Percentiles rank a stretch among this genome's conserved stretches.
Evolutionary conservation across 805 yeast species (phyloP).

Genomic region (Barnettozyma sp.): DNA sequence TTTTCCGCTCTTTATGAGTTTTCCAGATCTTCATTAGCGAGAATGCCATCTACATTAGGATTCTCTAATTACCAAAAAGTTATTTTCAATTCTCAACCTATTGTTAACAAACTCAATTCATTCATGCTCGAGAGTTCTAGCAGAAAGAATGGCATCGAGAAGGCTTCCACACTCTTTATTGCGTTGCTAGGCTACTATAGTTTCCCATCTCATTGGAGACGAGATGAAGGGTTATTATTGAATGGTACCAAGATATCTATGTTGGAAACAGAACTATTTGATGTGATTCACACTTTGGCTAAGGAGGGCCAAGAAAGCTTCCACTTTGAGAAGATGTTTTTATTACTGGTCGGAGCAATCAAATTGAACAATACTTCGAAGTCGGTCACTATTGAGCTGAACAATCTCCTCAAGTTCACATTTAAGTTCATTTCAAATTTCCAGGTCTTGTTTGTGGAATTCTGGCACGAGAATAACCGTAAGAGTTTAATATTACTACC

Average conservation of each 20-base stretch:
- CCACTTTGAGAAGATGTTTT: conserved; percentile 28
- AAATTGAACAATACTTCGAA: conserved; percentile 14
- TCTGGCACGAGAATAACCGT: conserved; percentile 19
- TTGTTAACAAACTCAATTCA: conserved; percentile 25
- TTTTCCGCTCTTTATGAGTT: conserved; percentile 36
- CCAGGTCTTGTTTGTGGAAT: conserved; percentile 26
- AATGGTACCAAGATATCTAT: conserved; percentile 26
- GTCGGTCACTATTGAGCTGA: conserved; percentile 7
- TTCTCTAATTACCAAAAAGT: conserved; percentile 29
- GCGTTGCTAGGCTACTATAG: conserved; percentile 38
- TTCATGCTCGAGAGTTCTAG: conserved; percentile 13
- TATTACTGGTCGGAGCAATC: conserved; percentile 34
- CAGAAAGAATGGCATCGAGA: conserved; percentile 14
- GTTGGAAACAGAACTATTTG: conserved; percentile 30
- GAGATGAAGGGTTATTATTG: conserved; percentile 20
- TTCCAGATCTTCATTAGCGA: conserved; percentile 36
- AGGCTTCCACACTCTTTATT: conserved; percentile 23
- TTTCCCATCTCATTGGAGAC: conserved; percentile 35
- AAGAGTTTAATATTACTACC: conserved; percentile 27
- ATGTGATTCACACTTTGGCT: conserved; percentile 16
- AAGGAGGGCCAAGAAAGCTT: conserved; percentile 11
- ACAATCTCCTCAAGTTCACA: conserved; percentile 32
- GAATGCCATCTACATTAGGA: conserved; percentile 35
- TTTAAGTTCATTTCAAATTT: conserved; percentile 35
- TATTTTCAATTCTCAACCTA: conserved; percentile 27